Conservation (phyloP, 768 basidiomycete species). For the Leccinum truebloodii region DNA sequence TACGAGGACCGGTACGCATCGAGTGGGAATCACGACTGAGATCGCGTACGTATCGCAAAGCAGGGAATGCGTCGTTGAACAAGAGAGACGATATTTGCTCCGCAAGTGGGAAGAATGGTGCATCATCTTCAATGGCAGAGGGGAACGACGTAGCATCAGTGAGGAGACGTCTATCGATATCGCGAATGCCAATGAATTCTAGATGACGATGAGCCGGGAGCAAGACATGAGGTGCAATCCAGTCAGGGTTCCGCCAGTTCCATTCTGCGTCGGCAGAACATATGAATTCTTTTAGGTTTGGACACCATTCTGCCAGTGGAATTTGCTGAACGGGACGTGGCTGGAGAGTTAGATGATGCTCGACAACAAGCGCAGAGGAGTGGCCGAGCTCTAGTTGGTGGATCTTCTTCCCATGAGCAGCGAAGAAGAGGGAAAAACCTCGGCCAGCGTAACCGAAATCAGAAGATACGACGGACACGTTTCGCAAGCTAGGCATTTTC, state of each 20-base stretch:
- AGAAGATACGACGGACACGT: constrained; percentile 67
- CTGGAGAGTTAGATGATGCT: constrained; percentile 60
- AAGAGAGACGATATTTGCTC: constrained; percentile 67
- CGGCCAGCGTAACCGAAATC: constrained; percentile 70
- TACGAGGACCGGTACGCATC: constrained; percentile 43
- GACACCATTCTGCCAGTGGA: constrained; percentile 67
- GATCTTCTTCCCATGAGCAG: constrained; percentile 61
- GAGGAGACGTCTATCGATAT: constrained; percentile 62
- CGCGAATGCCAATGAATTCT: constrained; percentile 69
- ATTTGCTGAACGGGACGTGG: constrained; percentile 39
- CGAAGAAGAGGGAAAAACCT: constrained; percentile 68
- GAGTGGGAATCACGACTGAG: constrained; percentile 58
- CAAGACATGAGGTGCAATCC: constrained; percentile 77
- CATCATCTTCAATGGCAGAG: constrained; percentile 38
- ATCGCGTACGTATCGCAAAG: constrained; percentile 61
- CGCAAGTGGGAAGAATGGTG: constrained; percentile 62
- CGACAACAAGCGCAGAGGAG: constrained; percentile 63
- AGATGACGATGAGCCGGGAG: constrained; percentile 63
- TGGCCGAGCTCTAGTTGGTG: constrained; percentile 73
- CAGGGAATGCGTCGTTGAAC: constrained; percentile 59
- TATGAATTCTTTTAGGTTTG: constrained; percentile 67
- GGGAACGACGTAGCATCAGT: constrained; percentile 42
- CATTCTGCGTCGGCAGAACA: constrained; percentile 78
- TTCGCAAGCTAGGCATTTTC: constrained; percentile 61
- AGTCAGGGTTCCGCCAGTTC: constrained; percentile 79